These are phyloP conservation scores for Atkinsonella texensis DNA, from an alignment of 2,329 filamentous ascomycete species.

Conservation along the genomic window DNA sequence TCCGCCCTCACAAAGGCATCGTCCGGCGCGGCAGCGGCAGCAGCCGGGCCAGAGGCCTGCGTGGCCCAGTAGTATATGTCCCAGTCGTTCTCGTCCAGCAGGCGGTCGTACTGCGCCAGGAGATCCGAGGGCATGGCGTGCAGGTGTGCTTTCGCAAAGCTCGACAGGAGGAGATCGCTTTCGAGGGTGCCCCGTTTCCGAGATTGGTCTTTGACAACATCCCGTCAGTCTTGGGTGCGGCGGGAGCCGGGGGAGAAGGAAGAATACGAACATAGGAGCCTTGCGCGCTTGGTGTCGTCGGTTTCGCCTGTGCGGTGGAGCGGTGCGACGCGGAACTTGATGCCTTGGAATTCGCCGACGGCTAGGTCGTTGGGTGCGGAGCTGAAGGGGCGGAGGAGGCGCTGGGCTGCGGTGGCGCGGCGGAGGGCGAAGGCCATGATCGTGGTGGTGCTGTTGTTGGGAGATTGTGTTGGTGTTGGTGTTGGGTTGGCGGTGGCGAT, in stretches of 20 bases:
- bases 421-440: slow-evolving; percentile 10
- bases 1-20: slow-evolving; percentile 22
- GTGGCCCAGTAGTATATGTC: slow-evolving; percentile 99
- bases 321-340: slow-evolving; percentile 81
- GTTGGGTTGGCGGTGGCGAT: too few species aligned
- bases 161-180: slow-evolving; percentile 89
- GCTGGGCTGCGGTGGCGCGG: slow-evolving; percentile 7
- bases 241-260: slow-evolving; percentile 3
- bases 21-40: background rate
- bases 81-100: slow-evolving; percentile 99
- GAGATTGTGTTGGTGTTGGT: too few species aligned
- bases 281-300: slow-evolving; percentile 72
- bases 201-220: slow-evolving; percentile 61
- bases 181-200: slow-evolving; percentile 94
- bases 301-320: slow-evolving; percentile 75
- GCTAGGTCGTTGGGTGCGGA: slow-evolving; percentile 43
- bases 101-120: slow-evolving; percentile 74
- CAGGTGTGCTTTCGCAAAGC: slow-evolving; percentile 77
- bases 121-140: slow-evolving; percentile 59
- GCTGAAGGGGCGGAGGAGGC: slow-evolving; percentile 2
- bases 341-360: slow-evolving; percentile 80
- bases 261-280: slow-evolving; percentile 59
- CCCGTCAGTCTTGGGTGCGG: background rate
- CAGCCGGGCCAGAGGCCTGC: slow-evolving; percentile 32
- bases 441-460: background rate